A percentile compares a stretch with the other conserved stretches of the same genome.
phyloP scores from a whole-genome alignment of 179 eudicot species.

The Carnegiea gigantea region DNA sequence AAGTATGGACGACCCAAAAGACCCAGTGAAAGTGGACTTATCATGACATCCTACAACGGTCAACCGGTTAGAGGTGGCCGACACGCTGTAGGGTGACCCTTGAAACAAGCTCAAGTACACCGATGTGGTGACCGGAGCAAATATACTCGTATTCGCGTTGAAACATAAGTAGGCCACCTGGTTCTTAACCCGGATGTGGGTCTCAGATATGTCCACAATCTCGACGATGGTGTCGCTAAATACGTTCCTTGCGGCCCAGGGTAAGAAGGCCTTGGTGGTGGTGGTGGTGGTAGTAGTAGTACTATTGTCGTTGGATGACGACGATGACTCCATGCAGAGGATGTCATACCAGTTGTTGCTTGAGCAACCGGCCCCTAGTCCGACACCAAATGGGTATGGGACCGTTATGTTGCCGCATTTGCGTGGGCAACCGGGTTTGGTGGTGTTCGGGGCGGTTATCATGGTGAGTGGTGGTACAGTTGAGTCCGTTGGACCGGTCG shows the following conservation, averaged over 20 bases:
- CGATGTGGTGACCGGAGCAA: background rate
- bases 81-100: background rate
- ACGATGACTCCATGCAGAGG: background rate
- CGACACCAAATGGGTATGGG: slow-evolving; percentile 28
- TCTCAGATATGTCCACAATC: background rate
- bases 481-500: background rate
- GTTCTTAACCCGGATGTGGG: background rate
- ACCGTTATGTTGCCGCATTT: slow-evolving; percentile 14
- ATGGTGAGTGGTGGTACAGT: background rate
- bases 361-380: background rate
- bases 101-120: background rate
- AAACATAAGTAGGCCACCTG: background rate
- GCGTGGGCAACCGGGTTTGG: background rate
- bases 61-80: background rate
- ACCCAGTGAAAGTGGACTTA: background rate
- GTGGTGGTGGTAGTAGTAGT: background rate
- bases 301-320: background rate
- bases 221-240: background rate
- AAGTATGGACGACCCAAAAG: background rate
- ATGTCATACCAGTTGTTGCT: background rate
- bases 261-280: background rate
- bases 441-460: slow-evolving; percentile 5
- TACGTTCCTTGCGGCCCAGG: background rate
- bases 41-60: slow-evolving; percentile 7
- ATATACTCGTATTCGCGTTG: background rate